A percentile compares a stretch with the other conserved stretches of the same genome.
phyloP scores from a whole-genome alignment of 2,329 filamentous ascomycete species.

The Fusarium cyanostomum region DNA sequence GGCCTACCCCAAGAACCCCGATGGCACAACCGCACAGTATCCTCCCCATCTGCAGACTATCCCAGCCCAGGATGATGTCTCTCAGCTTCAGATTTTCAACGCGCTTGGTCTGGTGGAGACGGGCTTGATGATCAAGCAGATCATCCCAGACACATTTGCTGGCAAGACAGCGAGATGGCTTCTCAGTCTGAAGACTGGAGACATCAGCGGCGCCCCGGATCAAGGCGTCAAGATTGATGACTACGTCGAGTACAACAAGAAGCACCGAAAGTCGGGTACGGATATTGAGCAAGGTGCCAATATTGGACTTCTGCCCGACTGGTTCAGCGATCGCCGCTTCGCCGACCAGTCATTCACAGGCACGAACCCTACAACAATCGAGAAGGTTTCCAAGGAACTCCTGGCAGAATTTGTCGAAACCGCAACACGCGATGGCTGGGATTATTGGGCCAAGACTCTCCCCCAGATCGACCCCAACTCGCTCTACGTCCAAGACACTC shows the following conservation, averaged over 20 bases:
- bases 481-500: slow-evolving; percentile 56
- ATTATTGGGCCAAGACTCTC: slow-evolving; percentile 45
- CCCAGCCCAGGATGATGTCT: slow-evolving; percentile 40
- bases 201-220: slow-evolving; percentile 42
- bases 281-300: slow-evolving; percentile 49
- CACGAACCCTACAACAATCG: slow-evolving; percentile 56
- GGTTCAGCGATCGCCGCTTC: slow-evolving; percentile 55
- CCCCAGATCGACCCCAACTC: slow-evolving; percentile 42
- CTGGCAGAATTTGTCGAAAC: slow-evolving; percentile 49
- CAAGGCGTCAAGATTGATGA: slow-evolving; percentile 47
- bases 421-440: slow-evolving; percentile 47
- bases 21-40: slow-evolving; percentile 43
- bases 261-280: slow-evolving; percentile 47
- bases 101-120: slow-evolving; percentile 45
- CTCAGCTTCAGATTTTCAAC: slow-evolving; percentile 46
- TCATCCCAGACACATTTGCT: slow-evolving; percentile 46
- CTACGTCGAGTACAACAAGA: slow-evolving; percentile 47
- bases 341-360: slow-evolving; percentile 57
- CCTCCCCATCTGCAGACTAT: slow-evolving; percentile 47
- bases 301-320: slow-evolving; percentile 50
- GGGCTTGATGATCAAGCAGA: slow-evolving; percentile 44
- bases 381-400: slow-evolving; percentile 48
- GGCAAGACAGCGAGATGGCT: slow-evolving; percentile 47
- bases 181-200: slow-evolving; percentile 36
- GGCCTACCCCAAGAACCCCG: slow-evolving; percentile 34